These are phyloP conservation scores for Yueomyces sp. DNA, from an alignment of 1,139 yeast genomes.

Conservation along the genomic window DNA sequence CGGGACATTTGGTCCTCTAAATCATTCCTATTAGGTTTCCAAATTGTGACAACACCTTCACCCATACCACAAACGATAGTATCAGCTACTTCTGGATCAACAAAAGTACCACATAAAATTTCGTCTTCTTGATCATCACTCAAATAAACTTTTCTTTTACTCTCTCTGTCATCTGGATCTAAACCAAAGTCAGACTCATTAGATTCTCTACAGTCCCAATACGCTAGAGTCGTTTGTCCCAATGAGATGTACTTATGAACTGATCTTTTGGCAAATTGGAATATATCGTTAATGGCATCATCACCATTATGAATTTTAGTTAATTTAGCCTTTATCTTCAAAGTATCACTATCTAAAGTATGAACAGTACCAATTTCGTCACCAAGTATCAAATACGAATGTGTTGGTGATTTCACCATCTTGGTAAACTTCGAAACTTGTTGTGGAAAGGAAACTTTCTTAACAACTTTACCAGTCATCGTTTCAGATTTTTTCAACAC, in stretches of 20 bases:
- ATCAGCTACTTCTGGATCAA: slow-evolving; percentile 52
- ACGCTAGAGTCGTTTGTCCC: slow-evolving; percentile 74
- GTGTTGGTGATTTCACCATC: slow-evolving; percentile 48
- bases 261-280: slow-evolving; percentile 53
- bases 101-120: slow-evolving; percentile 58
- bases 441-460: slow-evolving; percentile 31
- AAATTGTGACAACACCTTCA: slow-evolving; percentile 83
- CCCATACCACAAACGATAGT: slow-evolving; percentile 76
- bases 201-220: slow-evolving; percentile 61
- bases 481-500: slow-evolving; percentile 65
- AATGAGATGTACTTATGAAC: slow-evolving; percentile 72
- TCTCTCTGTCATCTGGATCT: slow-evolving; percentile 12
- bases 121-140: slow-evolving; percentile 93
- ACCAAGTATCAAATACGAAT: slow-evolving; percentile 59
- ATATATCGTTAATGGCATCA: slow-evolving; percentile 62
- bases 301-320: slow-evolving; percentile 50
- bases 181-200: slow-evolving; percentile 11
- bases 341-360: slow-evolving; percentile 45
- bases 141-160: slow-evolving; percentile 35
- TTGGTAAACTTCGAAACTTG: slow-evolving; percentile 41
- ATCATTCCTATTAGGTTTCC: slow-evolving; percentile 61
- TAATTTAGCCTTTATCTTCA: slow-evolving; percentile 32
- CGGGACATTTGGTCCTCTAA: slow-evolving; percentile 75
- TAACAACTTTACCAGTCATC: slow-evolving; percentile 62
- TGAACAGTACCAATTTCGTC: slow-evolving; percentile 63